phyloP scores from a whole-genome alignment of 805 yeast species.

The Kodamaea leandrae region DNA sequence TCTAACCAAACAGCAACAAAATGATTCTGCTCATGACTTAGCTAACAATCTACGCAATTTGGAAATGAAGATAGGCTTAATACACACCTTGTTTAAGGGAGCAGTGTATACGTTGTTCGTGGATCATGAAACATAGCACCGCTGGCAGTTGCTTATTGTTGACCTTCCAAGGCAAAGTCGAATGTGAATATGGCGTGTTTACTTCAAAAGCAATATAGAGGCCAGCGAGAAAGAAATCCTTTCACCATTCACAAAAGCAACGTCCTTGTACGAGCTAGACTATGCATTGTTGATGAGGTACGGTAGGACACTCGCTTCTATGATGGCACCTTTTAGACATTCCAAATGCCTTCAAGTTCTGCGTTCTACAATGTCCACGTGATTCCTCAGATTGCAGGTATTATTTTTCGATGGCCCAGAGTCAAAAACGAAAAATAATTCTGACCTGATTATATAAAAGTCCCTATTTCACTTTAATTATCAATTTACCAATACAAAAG shows the following conservation, averaged over 20 bases:
- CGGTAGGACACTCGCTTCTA: no score
- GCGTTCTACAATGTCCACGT: no score
- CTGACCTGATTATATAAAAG: background rate
- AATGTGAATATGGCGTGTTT: no score
- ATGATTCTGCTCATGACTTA: slow-evolving; percentile 27
- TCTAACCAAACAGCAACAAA: slow-evolving; percentile 21
- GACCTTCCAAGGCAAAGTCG: background rate
- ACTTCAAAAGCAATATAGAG: no score
- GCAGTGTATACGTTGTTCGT: slow-evolving; percentile 65
- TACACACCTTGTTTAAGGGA: slow-evolving; percentile 64
- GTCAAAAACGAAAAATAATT: slow-evolving; percentile 4
- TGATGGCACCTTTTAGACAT: no score
- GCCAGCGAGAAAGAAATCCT: no score
- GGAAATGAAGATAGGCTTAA: slow-evolving; percentile 62
- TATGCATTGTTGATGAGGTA: no score
- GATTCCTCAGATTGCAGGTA: no score
- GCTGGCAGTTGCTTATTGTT: background rate
- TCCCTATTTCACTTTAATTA: background rate
- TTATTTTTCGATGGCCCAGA: slow-evolving; percentile 9
- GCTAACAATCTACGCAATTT: slow-evolving; percentile 53
- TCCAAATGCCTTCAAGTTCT: no score
- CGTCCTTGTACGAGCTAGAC: no score
- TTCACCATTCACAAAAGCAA: background rate
- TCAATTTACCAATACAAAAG: slow-evolving; percentile 1
- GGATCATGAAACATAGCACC: slow-evolving; percentile 36